Evolutionary conservation across 768 basidiomycete species (phyloP).

Genomic region (Pholiota molesta): DNA sequence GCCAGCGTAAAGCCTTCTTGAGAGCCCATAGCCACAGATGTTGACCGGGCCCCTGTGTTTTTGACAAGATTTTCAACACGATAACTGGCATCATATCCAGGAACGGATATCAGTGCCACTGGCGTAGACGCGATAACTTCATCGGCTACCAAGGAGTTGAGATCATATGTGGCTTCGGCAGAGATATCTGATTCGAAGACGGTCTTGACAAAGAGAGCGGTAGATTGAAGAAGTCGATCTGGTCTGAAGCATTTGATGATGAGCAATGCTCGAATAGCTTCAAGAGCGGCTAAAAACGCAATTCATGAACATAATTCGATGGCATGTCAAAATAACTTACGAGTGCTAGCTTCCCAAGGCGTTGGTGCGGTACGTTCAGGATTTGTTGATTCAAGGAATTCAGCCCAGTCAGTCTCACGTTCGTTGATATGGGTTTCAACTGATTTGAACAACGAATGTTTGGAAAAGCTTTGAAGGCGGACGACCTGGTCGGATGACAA

Average conservation of each 20-base stretch:
- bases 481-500: conserved; percentile 69
- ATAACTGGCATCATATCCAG: conserved; percentile 98
- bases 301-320: background rate
- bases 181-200: conserved; percentile 87
- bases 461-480: conserved; percentile 72
- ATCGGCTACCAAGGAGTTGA: conserved; percentile 74
- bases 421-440: conserved; percentile 66
- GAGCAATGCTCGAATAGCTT: conserved; percentile 75
- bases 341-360: conserved; percentile 77
- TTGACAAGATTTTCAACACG: conserved; percentile 88
- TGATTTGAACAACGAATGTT: conserved; percentile 75
- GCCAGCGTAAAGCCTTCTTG: conserved; percentile 96
- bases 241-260: conserved; percentile 92
- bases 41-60: conserved; percentile 73
- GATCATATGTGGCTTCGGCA: conserved; percentile 71
- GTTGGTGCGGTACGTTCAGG: conserved; percentile 76
- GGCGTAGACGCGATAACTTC: conserved; percentile 85
- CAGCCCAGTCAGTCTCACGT: conserved; percentile 67
- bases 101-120: conserved; percentile 88
- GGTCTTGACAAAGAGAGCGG: conserved; percentile 69
- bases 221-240: conserved; percentile 86
- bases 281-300: conserved; percentile 56
- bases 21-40: conserved; percentile 97
- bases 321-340: conserved; percentile 48
- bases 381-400: conserved; percentile 65